phyloP scores from a whole-genome alignment of 129 eudicot species.

The Smallanthus sonchifolius region DNA sequence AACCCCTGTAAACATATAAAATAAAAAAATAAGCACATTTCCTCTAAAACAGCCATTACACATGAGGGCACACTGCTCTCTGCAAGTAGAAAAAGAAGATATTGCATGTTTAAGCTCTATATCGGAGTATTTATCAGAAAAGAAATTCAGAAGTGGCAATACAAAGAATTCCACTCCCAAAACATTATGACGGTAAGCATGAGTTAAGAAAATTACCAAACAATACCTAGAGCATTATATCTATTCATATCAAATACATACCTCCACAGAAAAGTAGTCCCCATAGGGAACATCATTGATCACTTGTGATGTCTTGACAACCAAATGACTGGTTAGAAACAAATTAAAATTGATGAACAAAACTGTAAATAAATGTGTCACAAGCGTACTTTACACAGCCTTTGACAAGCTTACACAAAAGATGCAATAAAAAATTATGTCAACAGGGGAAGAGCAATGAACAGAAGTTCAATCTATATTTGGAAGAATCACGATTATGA shows the following conservation, averaged over 20 bases:
- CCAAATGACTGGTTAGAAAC: slow-evolving; percentile 63
- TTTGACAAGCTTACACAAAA: slow-evolving; percentile 7
- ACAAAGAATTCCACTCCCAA: neutral
- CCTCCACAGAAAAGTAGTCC: slow-evolving; percentile 95
- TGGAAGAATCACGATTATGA: neutral
- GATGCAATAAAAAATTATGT: neutral
- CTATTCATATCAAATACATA: slow-evolving; percentile 20
- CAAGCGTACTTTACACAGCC: slow-evolving; percentile 5
- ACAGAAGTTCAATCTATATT: neutral
- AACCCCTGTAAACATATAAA: slow-evolving; percentile 47
- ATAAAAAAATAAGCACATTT: neutral
- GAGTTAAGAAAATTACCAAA: neutral
- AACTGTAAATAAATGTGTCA: neutral
- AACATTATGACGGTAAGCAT: neutral
- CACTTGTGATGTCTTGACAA: slow-evolving; percentile 82
- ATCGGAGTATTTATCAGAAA: neutral
- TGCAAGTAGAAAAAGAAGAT: neutral
- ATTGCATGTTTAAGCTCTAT: slow-evolving; percentile 5
- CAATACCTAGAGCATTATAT: slow-evolving; percentile 20
- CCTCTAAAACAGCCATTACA: neutral
- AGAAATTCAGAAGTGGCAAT: neutral
- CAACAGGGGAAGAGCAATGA: neutral
- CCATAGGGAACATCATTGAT: slow-evolving; percentile 89
- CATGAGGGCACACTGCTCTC: neutral
- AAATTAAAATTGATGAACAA: slow-evolving; percentile 10